phyloP scores from a whole-genome alignment of 495 filamentous ascomycete genomes.

The Sabuloglossum arenarium region DNA sequence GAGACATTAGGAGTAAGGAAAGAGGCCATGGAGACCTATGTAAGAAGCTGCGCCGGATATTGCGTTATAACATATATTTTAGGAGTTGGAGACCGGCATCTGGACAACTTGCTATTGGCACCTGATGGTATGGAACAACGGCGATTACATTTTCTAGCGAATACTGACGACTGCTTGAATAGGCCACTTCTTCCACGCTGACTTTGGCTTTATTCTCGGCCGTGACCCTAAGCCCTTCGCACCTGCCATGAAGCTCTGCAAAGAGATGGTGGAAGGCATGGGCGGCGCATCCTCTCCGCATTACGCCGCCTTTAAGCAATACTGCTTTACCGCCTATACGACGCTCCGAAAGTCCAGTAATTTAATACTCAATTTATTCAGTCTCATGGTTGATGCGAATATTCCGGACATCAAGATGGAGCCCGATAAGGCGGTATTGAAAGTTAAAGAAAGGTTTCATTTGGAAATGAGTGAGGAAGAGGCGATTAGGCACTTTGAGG shows the following conservation, averaged over 20 bases:
- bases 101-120: slow-evolving; percentile 84
- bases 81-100: slow-evolving; percentile 90
- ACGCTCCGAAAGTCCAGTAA: slow-evolving; percentile 75
- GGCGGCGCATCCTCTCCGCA: slow-evolving; percentile 59
- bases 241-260: slow-evolving; percentile 87
- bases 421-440: slow-evolving; percentile 78
- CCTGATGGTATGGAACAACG: slow-evolving; percentile 34
- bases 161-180: background rate
- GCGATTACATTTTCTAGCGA: background rate
- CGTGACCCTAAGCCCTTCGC: slow-evolving; percentile 96
- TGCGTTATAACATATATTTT: slow-evolving; percentile 98
- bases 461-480: slow-evolving; percentile 88
- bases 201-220: slow-evolving; percentile 95
- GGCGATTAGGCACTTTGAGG: slow-evolving; percentile 67
- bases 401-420: slow-evolving; percentile 88
- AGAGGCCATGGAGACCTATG: slow-evolving; percentile 84
- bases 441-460: slow-evolving; percentile 87
- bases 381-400: slow-evolving; percentile 90
- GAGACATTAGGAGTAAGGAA: slow-evolving; percentile 74
- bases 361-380: slow-evolving; percentile 89
- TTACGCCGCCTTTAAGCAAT: slow-evolving; percentile 74
- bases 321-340: slow-evolving; percentile 89
- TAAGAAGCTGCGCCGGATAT: slow-evolving; percentile 92
- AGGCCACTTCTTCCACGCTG: slow-evolving; percentile 89
- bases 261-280: slow-evolving; percentile 99